Conservation (phyloP, 768 basidiomycete species). For the Rickenella mellea region DNA sequence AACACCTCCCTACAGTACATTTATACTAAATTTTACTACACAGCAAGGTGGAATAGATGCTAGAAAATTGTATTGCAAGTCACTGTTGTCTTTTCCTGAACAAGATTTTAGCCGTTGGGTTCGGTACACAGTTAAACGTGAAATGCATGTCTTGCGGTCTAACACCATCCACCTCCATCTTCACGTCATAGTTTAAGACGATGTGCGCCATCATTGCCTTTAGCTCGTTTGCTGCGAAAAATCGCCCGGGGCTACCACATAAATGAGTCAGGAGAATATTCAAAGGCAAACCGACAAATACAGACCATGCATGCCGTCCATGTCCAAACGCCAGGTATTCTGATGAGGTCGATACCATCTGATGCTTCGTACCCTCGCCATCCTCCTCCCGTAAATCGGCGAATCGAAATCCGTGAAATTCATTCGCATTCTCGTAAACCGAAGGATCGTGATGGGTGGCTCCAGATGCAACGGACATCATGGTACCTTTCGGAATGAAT, state of each 20-base stretch:
- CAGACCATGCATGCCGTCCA: constrained; percentile 26
- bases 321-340: constrained; percentile 17
- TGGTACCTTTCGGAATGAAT: constrained; percentile 23
- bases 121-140: constrained; percentile 10
- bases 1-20: too few species aligned
- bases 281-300: not conserved
- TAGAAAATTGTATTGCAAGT: too few species aligned
- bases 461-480: constrained; percentile 15
- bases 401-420: constrained; percentile 36
- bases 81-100: constrained; percentile 19
- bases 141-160: constrained; percentile 13
- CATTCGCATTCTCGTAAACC: constrained; percentile 7
- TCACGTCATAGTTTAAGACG: constrained; percentile 21
- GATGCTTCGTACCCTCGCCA: constrained; percentile 8
- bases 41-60: too few species aligned
- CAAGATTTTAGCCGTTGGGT: constrained; percentile 14
- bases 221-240: constrained; percentile 10
- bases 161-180: constrained; percentile 17
- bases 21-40: too few species aligned
- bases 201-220: constrained; percentile 10
- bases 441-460: constrained; percentile 28
- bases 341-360: constrained; percentile 7
- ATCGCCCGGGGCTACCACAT: constrained; percentile 8
- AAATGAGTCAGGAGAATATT: not conserved
- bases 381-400: constrained; percentile 14